Evolutionary conservation across 768 basidiomycete species (phyloP).

Genomic region (Amanita rubescens): DNA sequence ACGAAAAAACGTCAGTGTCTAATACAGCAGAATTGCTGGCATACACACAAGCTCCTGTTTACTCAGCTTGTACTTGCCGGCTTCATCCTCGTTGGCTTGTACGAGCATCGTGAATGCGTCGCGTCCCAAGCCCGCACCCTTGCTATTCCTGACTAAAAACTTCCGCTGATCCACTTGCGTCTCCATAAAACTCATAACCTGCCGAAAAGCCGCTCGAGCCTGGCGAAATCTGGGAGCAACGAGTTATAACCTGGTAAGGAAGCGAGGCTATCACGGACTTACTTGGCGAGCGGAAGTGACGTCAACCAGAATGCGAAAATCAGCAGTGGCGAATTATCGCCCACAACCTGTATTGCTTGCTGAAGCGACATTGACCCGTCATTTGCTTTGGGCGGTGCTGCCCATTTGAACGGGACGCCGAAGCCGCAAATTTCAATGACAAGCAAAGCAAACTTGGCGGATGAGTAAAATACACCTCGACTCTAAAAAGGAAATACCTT

Average conservation of each 20-base stretch:
- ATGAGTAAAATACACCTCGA: background rate
- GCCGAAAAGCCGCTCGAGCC: background rate
- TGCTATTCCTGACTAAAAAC: background rate
- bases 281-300: background rate
- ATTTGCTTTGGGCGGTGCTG: background rate
- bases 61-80: constrained; percentile 29
- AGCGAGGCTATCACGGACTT: background rate
- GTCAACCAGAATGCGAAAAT: background rate
- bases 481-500: constrained; percentile 16
- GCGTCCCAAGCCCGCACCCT: constrained; percentile 3
- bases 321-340: background rate
- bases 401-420: constrained; percentile 9
- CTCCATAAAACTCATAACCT: constrained; percentile 1
- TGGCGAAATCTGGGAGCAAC: constrained; percentile 1
- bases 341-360: constrained; percentile 10
- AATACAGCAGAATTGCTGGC: background rate
- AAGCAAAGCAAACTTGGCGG: constrained; percentile 3
- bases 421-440: constrained; percentile 9
- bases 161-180: background rate
- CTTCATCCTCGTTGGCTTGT: constrained; percentile 38
- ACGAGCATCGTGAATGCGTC: constrained; percentile 39
- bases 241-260: background rate
- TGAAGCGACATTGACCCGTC: constrained; percentile 8
- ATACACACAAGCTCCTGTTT: constrained; percentile 32
- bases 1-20: background rate